Base-by-base conservation (phyloP, 306 rosid genomes). In the Ammopiptanthus mongolicus region DNA sequence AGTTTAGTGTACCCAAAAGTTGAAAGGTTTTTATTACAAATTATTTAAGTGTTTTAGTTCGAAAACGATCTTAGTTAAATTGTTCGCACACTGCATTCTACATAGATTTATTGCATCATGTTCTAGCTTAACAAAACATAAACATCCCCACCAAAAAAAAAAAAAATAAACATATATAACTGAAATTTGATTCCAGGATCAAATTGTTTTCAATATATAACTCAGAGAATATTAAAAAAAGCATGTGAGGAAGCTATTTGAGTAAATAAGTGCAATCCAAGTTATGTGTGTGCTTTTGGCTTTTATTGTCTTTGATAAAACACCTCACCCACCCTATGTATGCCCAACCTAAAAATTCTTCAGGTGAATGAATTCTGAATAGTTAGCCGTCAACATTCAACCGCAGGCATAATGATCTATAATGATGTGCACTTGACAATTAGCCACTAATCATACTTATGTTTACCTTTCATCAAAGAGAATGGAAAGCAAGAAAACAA, bases 291-390 rank as follows among this genome's bases (percentile, higher is more conserved):
- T 9, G 17, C n/a, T 76, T 81, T 63, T 71, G 71, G 74, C 59
- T 22, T 69, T 60, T 56, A 6, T 53, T 64, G 42, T 44, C 31
- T 65, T 42, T 81, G 81, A 78, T 69, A 63, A 51, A 81, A 84
- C 83, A 56, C 34, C 46, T 41, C 76, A 81, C 85, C 85, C 51
- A 78, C 86, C 42, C 21, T 58, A 17, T 50, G n/a, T n/a, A n/a
- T n/a, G n/a, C n/a, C n/a, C 28, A 21, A 73, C 64, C 58, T 6
- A 58, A 39, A 75, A 61, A 44, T 73, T 73, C 55, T 68, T 18
- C n/a, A 15, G 75, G 73, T 47, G 81, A 74, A 78, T 57, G 76
- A 61, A 44, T 42, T 31, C 19, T 29, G 15, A 69, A 73, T 29
- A 47, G 25, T 66, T 51, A 74, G 46, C 74, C 31, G 36, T 68